Conservation (phyloP, 805 yeast species). For the Starmerella stigmatis region DNA sequence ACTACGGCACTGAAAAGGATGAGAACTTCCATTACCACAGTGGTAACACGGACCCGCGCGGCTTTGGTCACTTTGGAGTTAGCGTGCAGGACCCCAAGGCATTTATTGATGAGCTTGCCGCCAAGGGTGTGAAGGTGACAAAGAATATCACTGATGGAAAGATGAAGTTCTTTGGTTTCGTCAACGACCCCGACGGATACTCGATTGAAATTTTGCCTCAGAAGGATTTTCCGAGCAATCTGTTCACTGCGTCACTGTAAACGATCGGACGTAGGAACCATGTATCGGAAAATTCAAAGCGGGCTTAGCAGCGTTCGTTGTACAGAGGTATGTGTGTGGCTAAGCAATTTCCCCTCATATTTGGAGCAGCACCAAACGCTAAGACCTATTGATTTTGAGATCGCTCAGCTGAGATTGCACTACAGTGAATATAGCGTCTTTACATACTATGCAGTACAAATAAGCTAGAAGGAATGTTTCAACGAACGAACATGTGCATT, state of each 20-base stretch:
- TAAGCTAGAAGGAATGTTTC: too few species aligned
- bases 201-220: constrained; percentile 59
- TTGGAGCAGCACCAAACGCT: too few species aligned
- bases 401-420: too few species aligned
- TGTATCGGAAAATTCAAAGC: too few species aligned
- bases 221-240: constrained; percentile 18
- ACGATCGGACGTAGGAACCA: not conserved
- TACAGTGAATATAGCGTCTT: too few species aligned
- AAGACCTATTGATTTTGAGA: too few species aligned
- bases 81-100: constrained; percentile 53
- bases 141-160: constrained; percentile 35
- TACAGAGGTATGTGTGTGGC: not conserved
- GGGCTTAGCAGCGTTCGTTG: not conserved
- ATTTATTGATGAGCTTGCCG: constrained; percentile 40
- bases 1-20: constrained; percentile 89
- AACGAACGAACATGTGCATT: too few species aligned
- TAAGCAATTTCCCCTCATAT: not conserved
- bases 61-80: constrained; percentile 80
- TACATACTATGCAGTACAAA: too few species aligned
- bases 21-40: constrained; percentile 65
- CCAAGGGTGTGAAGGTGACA: constrained; percentile 39
- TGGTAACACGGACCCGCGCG: constrained; percentile 70
- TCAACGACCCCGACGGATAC: constrained; percentile 87
- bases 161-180: constrained; percentile 60
- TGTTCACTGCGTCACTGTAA: constrained; percentile 4